phyloP scores from a whole-genome alignment of 192 early-diverging fungal genomes.

The Coemansia sp. region DNA sequence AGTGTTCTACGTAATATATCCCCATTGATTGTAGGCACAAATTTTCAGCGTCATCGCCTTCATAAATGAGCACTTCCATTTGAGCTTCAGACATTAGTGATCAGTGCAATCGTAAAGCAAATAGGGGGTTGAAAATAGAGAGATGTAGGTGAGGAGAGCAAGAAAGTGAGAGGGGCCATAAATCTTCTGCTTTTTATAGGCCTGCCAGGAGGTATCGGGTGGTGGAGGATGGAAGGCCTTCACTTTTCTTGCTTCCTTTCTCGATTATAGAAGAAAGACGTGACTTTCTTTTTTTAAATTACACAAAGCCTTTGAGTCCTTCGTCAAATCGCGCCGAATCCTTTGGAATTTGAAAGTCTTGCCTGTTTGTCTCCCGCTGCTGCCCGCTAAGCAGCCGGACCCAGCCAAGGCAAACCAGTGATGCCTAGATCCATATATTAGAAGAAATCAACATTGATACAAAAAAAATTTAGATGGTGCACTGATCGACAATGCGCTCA shows the following conservation, averaged over 20 bases:
- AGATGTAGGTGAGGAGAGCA: neutral
- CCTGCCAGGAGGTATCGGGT: neutral
- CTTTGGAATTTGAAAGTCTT: too few relatives aligned
- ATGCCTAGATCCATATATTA: too few relatives aligned
- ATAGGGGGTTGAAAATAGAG: neutral
- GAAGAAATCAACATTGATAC: neutral
- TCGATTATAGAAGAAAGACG: neutral
- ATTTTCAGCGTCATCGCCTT: neutral
- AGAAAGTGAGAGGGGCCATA: neutral
- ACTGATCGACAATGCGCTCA: slow-evolving; percentile 45
- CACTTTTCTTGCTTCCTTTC: neutral
- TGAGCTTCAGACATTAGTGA: neutral
- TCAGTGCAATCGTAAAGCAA: neutral
- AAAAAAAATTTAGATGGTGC: neutral
- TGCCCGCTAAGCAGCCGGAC: too few relatives aligned
- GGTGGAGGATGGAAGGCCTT: neutral
- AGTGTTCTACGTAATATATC: neutral
- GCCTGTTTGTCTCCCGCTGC: too few relatives aligned
- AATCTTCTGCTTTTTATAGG: too few relatives aligned
- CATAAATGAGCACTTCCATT: neutral
- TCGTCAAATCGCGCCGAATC: too few relatives aligned
- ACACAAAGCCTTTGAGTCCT: too few relatives aligned
- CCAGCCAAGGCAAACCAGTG: too few relatives aligned
- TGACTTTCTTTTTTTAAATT: neutral
- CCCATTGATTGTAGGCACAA: neutral